A percentile compares a stretch with the other conserved stretches of the same genome.
phyloP scores from a whole-genome alignment of 2,329 filamentous ascomycete genomes.

The Penicillium sp. region DNA sequence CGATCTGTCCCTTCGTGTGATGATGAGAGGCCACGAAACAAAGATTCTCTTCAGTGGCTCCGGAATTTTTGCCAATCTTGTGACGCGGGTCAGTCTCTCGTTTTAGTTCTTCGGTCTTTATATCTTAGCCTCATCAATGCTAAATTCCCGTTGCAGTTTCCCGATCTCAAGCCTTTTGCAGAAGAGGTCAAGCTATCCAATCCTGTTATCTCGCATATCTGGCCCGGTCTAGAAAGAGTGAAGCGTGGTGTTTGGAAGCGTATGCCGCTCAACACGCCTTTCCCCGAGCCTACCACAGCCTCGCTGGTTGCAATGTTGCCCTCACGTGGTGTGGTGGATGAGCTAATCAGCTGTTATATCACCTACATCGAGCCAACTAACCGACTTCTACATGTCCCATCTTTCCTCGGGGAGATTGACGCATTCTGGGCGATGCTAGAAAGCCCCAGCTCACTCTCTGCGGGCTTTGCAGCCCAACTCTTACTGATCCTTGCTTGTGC shows the following conservation, averaged over 20 bases:
- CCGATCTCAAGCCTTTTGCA: conserved; percentile 39
- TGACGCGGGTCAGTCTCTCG: conserved; percentile 37
- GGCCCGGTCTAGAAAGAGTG: conserved; percentile 35
- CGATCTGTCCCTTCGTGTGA: conserved; percentile 35
- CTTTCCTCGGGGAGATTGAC: conserved; percentile 42
- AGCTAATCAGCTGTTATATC: conserved; percentile 41
- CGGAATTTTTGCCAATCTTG: conserved; percentile 42
- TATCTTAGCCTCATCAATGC: neutral
- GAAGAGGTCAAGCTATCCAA: conserved; percentile 40
- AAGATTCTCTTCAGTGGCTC: conserved; percentile 44
- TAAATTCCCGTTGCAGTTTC: conserved; percentile 35
- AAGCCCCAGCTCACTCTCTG: conserved; percentile 28
- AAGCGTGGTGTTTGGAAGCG: conserved; percentile 36
- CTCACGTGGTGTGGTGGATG: conserved; percentile 37
- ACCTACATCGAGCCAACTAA: conserved; percentile 43
- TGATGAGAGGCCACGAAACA: conserved; percentile 42
- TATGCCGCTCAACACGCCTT: conserved; percentile 31
- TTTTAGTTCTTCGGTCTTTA: neutral
- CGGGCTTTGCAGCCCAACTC: conserved; percentile 39
- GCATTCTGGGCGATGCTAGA: conserved; percentile 36
- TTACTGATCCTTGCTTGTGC: conserved; percentile 42
- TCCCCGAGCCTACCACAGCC: conserved; percentile 31
- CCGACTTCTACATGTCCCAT: conserved; percentile 44
- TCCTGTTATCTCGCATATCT: conserved; percentile 37
- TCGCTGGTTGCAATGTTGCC: conserved; percentile 39